Evolutionary conservation across 768 basidiomycete genomes (phyloP), one percentile per base, ranked within the genome.

Genomic region (Trametes sanguinea): DNA sequence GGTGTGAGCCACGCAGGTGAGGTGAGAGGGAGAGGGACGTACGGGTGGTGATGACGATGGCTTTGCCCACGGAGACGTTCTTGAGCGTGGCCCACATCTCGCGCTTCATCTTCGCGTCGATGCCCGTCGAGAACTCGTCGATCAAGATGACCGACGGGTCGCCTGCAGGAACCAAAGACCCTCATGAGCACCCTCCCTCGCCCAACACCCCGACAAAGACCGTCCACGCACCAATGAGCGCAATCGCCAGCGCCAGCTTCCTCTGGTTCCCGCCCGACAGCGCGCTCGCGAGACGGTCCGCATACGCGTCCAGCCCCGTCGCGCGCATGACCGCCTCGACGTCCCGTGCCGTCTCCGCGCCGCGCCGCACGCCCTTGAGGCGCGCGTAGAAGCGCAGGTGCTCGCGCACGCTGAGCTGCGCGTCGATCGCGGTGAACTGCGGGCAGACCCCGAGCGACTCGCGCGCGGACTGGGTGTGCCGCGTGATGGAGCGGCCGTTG

Each of bases 101-200:
- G 40, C 91, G 78, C 73, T 92, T 92, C 80, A 87, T 91, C 72
- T 86, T 90, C 6, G 90, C 87, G 70, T 92, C 91, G 51, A 92
- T 85, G 6, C 91, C 91, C 2, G 89, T 90, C 6, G 88, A 90
- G 71, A 90, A 92, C 69, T 92, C 90, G 63, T 93, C 91, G 48
- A 93, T 91, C 22, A 92, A 80, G 2, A 92, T 76, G 3, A 92
- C 90, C 3, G 88, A 76, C 4, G 90, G 88, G 65, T 92, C 91
- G 5, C 89, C 89, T 86, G 11, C 11, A 6, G 2, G 57, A 33
- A 42, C 17, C 42, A 39, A 42, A 30, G 11, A 16, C 27, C 22
- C 22, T 22, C 22, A 22, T 47, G 29, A 2, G n/a, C 13, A 29
- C n/a, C 11, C 22, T 22, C 22, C 22, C 22, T 1, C 22, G 44